A percentile compares a stretch with the other conserved stretches of the same genome.
Evolutionary conservation across 257 asterid genomes (phyloP).

Genomic region (Leonotis leonurus): DNA sequence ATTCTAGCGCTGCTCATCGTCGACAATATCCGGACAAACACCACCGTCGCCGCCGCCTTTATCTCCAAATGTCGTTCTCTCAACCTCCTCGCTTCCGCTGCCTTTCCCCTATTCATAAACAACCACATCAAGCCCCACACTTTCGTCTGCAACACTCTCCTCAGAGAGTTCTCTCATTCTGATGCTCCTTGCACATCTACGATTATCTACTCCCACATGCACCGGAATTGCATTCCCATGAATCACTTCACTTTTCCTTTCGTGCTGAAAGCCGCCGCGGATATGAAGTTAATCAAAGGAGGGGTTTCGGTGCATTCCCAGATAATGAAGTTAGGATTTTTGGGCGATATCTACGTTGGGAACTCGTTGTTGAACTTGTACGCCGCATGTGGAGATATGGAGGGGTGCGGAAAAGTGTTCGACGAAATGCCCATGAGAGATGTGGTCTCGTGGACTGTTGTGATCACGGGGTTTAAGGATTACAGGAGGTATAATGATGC

Average conservation of each 20-base stretch:
- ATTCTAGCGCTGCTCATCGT: constrained; percentile 49
- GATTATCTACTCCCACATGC: constrained; percentile 44
- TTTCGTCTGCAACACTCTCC: constrained; percentile 57
- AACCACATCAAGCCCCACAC: constrained; percentile 34
- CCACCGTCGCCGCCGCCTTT: constrained; percentile 42
- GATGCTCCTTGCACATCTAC: constrained; percentile 24
- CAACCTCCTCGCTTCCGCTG: constrained; percentile 40
- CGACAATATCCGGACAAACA: constrained; percentile 39
- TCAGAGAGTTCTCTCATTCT: constrained; percentile 56
- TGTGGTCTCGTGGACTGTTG: constrained; percentile 72
- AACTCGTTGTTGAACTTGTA: constrained; percentile 56
- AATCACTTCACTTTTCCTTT: constrained; percentile 59
- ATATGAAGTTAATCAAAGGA: constrained; percentile 25
- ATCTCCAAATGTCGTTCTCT: constrained; percentile 44
- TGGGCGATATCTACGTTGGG: constrained; percentile 49
- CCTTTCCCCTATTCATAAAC: constrained; percentile 51
- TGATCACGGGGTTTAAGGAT: constrained; percentile 53
- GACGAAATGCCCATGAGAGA: constrained; percentile 72
- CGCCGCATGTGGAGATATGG: constrained; percentile 41
- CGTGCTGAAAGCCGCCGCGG: constrained; percentile 53
- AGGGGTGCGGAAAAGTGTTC: constrained; percentile 40
- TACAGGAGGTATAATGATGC: constrained; percentile 44
- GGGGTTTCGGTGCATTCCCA: constrained; percentile 51
- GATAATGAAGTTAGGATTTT: constrained; percentile 33
- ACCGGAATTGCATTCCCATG: constrained; percentile 16